Evolutionary conservation across 305 asterid species (phyloP), one percentile per base, ranked within the genome.

Genomic region (Petunia hybrid): DNA sequence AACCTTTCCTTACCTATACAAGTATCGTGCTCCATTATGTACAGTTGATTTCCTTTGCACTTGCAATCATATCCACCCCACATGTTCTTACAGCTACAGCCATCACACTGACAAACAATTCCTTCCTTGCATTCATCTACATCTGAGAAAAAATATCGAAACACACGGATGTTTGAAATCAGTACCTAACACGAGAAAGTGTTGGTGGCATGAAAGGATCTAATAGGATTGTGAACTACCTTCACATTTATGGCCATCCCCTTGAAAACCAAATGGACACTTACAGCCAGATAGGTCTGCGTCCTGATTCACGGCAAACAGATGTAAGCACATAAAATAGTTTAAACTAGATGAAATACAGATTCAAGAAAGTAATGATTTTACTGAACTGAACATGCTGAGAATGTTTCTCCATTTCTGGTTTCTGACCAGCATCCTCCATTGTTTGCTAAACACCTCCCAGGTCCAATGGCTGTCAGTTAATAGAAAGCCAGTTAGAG

Each of bases 401-500:
- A 95, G 74, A 88, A 88, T 83, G 69, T 88, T 43, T 40, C 73
- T 59, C 97, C 95, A 10, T 91, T 82, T 84, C 43, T 88, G 67
- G 87, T 80, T 12, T 87, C 92, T 4, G 94, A 86, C 99, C 99
- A 95, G 89, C 97, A 94, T 16, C 95, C 98, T 73, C 99, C 99
- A 16, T 92, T 85, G 83, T 94, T 85, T 22, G 91, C 75, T 10
- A 84, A 77, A 85, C 99, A 95, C 88, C 99, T 91, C 86, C 99
- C 98, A 4, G 97, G 94, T 78, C 99, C 99, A 75, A 94, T 83
- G 76, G 93, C 99, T 95, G 92, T 76, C 56, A 65, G 60, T 65
- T 8, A 77, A 83, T 31, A 16, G 35, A 57, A 48, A 57, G 93
- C 69, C 66, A 65, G 67, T 73, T n/a, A 82, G 79, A 8, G 38